phyloP scores from a whole-genome alignment of 345 rosid genomes.

The Heritiera littoralis region DNA sequence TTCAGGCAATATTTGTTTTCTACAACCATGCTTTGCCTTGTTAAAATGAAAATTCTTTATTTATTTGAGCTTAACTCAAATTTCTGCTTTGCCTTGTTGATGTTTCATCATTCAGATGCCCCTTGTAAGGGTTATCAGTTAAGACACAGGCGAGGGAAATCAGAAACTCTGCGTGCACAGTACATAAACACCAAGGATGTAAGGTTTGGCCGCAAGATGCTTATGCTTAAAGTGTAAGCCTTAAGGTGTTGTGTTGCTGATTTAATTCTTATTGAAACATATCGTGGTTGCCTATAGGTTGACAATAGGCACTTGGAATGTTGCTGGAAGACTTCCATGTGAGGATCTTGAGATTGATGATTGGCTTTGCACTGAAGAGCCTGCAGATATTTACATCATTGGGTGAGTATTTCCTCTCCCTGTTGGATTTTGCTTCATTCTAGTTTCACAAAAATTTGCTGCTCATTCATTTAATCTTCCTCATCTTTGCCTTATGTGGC shows the following conservation, averaged over 20 bases:
- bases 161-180: slow-evolving; percentile 88
- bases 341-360: slow-evolving; percentile 79
- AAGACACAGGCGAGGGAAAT: slow-evolving; percentile 87
- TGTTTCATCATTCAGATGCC: slow-evolving; percentile 39
- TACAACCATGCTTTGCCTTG: slow-evolving; percentile 3
- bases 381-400: slow-evolving; percentile 82
- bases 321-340: slow-evolving; percentile 80
- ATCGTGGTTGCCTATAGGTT: slow-evolving; percentile 52
- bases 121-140: slow-evolving; percentile 47
- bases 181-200: slow-evolving; percentile 88
- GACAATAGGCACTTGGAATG: slow-evolving; percentile 90
- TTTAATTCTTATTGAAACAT: slow-evolving; percentile 9
- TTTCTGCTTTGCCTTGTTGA: slow-evolving; percentile 3
- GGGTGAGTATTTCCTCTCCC: slow-evolving; percentile 48
- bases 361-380: slow-evolving; percentile 80
- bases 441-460: not conserved
- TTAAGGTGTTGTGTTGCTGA: not conserved
- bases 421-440: not conserved
- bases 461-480: not conserved
- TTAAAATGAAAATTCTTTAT: not conserved
- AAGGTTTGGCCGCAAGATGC: slow-evolving; percentile 51
- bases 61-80: slow-evolving; percentile 12
- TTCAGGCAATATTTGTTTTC: slow-evolving; percentile 48
- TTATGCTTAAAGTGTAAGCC: not conserved
- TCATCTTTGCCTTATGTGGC: not conserved